These are phyloP conservation scores for Lobosporangium transversale DNA, from an alignment of 192 early-diverging fungal species.

Conservation along the genomic window DNA sequence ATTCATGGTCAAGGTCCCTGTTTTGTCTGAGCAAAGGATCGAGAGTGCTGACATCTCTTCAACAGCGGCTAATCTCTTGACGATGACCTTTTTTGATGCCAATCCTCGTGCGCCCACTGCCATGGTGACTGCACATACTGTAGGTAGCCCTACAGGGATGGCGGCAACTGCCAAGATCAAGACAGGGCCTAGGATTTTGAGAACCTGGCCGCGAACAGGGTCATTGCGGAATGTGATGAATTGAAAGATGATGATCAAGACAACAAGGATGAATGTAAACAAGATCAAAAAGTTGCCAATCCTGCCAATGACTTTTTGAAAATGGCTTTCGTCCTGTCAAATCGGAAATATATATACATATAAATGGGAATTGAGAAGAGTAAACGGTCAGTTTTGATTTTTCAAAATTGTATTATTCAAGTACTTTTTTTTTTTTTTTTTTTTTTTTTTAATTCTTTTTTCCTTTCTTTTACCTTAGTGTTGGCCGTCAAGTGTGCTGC, in stretches of 20 bases:
- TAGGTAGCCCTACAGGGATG: slow-evolving; percentile 93
- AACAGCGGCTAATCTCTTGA: slow-evolving; percentile 93
- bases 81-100: slow-evolving; percentile 91
- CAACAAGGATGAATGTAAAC: slow-evolving; percentile 76
- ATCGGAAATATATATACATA: neutral
- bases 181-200: slow-evolving; percentile 74
- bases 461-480: slow-evolving; percentile 61
- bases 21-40: slow-evolving; percentile 88
- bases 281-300: slow-evolving; percentile 93
- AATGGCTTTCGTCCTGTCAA: slow-evolving; percentile 83
- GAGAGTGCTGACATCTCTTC: slow-evolving; percentile 92
- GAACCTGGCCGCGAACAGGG: slow-evolving; percentile 58
- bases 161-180: slow-evolving; percentile 90
- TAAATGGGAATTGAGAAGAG: neutral
- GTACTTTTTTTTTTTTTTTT: neutral
- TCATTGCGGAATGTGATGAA: slow-evolving; percentile 57
- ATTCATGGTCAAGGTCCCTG: slow-evolving; percentile 91
- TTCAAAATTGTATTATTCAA: too few relatives aligned
- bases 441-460: too few relatives aligned
- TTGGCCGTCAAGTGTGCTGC: slow-evolving; percentile 89
- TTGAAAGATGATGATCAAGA: slow-evolving; percentile 78
- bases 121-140: slow-evolving; percentile 95
- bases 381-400: too few relatives aligned
- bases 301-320: slow-evolving; percentile 92
- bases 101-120: slow-evolving; percentile 89